Evolutionary conservation across 169 alveolate genomes (phyloP), one percentile per base, ranked within the genome.

Genomic region (Plasmodium cynomolgi): DNA sequence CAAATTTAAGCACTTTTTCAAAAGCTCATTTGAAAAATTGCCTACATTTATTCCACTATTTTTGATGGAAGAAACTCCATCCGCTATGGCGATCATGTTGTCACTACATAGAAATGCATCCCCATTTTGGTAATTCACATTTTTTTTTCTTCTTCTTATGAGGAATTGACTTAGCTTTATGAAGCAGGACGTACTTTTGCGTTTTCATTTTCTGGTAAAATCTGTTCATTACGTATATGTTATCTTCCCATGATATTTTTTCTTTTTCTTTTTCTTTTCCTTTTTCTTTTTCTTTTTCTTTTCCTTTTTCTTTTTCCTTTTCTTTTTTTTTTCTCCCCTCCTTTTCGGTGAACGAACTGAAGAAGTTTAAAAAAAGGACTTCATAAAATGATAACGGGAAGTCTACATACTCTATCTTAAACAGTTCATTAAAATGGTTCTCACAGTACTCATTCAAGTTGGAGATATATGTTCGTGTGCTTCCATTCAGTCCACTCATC

Each of bases 11-110:
- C 94, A 90, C 33, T 90, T 90, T 81, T 90, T 90, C 83, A 90
- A 90, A 90, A 90, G 73, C 15, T 90, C 91, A 68, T 90, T 90
- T 41, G 94, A 90, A 74, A 90, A 90, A 54, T 90, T 90, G 50
- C 94, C 73, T 31, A 90, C 94, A 90, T 90, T 90, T 62, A 90
- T 90, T 17, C 94, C 94, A 44, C 79, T 81, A 44, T 90, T 74
- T 62, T 90, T 90, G 8, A 90, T 90, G 50, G 94, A 90, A 15
- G 94, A 90, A 15, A 90, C 94, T 1, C 94, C 94, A 90, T 90
- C 94, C 3, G 94, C 94, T 41, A 90, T 62, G 33, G 94, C 90
- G 17, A 90, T 90, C 71, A 90, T 90, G 73, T 90, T 80, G 73
- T 90, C 94, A 90, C 91, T 81, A 80, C 91, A 90, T 15, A 90